A percentile compares a stretch with the other conserved stretches of the same genome.
phyloP scores from a whole-genome alignment of 176 grass and related monocot genomes.

The Areca catechu region DNA sequence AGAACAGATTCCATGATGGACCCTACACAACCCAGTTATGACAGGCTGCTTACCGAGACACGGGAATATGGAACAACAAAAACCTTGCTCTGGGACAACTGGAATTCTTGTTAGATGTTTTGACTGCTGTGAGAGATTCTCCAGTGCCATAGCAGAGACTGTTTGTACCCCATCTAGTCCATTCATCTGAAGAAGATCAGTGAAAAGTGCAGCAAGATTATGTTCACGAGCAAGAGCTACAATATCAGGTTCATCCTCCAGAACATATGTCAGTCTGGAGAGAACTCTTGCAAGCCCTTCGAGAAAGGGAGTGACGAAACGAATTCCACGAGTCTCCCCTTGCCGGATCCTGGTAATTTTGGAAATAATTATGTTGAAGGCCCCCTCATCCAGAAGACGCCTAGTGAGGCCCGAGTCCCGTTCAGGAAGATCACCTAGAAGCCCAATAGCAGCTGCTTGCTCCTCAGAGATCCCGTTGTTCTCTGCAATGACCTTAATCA shows the following conservation, averaged over 20 bases:
- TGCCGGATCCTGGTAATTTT: constrained; percentile 44
- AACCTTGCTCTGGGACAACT: constrained; percentile 18
- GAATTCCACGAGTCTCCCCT: constrained; percentile 26
- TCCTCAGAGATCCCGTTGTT: constrained; percentile 36
- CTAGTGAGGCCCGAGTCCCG: constrained; percentile 39
- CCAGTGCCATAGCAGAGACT: constrained; percentile 51
- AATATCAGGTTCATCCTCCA: constrained; percentile 33
- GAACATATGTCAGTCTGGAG: constrained; percentile 45
- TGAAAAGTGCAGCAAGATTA: constrained; percentile 49
- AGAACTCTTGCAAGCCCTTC: constrained; percentile 54
- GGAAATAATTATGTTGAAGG: constrained; percentile 38
- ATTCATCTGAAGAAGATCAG: constrained; percentile 56
- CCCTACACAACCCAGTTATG: constrained; percentile 30
- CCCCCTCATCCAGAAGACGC: constrained; percentile 50
- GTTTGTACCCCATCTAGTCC: constrained; percentile 41
- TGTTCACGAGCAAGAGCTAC: constrained; percentile 45
- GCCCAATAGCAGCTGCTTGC: constrained; percentile 46
- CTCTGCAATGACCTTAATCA: constrained; percentile 35
- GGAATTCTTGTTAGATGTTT: constrained; percentile 39
- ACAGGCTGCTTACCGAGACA: constrained; percentile 17
- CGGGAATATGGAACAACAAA: constrained; percentile 17
- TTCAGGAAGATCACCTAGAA: constrained; percentile 58
- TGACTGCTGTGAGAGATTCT: constrained; percentile 60
- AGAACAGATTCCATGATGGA: constrained; percentile 63
- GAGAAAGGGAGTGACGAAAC: constrained; percentile 25